Conservation (phyloP, 2,329 filamentous ascomycete genomes). For the Tolypocladium cylindrosporum region DNA sequence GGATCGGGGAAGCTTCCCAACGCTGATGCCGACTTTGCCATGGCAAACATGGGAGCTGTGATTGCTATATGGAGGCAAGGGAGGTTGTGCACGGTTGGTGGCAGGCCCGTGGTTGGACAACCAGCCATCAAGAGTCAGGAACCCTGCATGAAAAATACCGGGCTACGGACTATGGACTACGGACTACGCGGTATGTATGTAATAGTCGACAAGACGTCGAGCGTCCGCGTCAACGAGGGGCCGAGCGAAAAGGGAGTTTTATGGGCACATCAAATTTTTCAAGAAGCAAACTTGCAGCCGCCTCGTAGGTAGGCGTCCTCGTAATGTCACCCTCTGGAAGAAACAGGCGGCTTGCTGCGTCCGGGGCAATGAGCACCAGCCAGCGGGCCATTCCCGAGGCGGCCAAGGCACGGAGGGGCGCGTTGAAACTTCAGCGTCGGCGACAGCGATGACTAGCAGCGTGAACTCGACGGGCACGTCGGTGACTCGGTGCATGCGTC, state of each 20-base stretch:
- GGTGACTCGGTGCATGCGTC: too few species aligned
- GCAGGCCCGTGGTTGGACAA: neutral
- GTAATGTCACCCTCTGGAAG: neutral
- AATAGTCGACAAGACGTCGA: neutral
- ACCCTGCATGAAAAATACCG: neutral
- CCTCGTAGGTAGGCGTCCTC: neutral
- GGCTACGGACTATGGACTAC: neutral
- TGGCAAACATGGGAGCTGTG: neutral
- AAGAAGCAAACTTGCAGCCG: neutral
- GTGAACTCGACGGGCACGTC: neutral
- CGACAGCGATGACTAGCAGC: neutral
- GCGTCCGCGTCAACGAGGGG: neutral
- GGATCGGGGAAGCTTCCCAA: neutral
- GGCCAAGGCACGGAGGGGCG: neutral
- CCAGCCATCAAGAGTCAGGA: neutral
- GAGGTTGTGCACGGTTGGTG: neutral
- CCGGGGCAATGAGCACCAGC: neutral
- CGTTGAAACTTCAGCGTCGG: neutral
- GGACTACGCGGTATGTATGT: too few species aligned
- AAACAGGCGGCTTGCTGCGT: neutral
- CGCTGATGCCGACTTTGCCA: neutral
- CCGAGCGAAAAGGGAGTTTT: neutral
- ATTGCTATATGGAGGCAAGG: neutral
- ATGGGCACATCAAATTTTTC: neutral
- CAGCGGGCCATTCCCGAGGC: neutral